Percentiles rank a stretch among this genome's conserved stretches.
Conservation (phyloP, 768 basidiomycete species). For the Infundibulicybe gibba region DNA sequence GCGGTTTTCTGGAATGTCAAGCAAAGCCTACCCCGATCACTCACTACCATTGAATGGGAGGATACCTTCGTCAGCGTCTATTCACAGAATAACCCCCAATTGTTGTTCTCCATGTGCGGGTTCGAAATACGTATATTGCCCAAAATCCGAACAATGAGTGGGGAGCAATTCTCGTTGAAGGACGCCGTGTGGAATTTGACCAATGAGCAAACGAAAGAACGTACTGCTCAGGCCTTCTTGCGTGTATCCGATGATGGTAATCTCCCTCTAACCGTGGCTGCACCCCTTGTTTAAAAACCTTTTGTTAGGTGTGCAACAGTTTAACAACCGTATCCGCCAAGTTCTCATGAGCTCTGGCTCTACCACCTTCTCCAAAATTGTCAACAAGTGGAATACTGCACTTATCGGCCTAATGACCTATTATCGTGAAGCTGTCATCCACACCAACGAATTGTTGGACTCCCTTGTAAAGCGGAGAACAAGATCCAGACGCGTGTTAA, state of each 20-base stretch:
- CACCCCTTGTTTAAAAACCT: background rate
- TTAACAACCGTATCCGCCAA: constrained; percentile 96
- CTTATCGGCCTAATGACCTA: constrained; percentile 97
- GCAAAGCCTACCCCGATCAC: constrained; percentile 89
- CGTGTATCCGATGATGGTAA: constrained; percentile 93
- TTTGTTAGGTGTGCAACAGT: constrained; percentile 77
- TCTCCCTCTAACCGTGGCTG: constrained; percentile 1
- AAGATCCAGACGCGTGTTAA: constrained; percentile 99
- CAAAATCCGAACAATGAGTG: constrained; percentile 91
- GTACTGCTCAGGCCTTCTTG: constrained; percentile 96
- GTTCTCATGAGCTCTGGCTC: constrained; percentile 99
- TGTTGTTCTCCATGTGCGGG: constrained; percentile 98
- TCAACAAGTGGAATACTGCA: constrained; percentile 97
- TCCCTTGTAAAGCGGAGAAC: constrained; percentile 98
- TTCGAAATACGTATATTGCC: constrained; percentile 98
- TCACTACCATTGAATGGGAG: constrained; percentile 99
- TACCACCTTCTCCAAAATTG: constrained; percentile 98
- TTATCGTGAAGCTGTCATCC: constrained; percentile 96
- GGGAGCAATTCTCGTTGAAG: constrained; percentile 95
- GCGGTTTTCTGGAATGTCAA: constrained; percentile 99
- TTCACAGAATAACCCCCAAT: constrained; percentile 95
- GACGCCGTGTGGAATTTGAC: constrained; percentile 97
- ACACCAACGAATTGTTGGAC: constrained; percentile 95
- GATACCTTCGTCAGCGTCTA: constrained; percentile 97
- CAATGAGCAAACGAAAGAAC: constrained; percentile 95